Evolutionary conservation across 148 eudicot genomes (phyloP).

Genomic region (Chenopodium suecicum): DNA sequence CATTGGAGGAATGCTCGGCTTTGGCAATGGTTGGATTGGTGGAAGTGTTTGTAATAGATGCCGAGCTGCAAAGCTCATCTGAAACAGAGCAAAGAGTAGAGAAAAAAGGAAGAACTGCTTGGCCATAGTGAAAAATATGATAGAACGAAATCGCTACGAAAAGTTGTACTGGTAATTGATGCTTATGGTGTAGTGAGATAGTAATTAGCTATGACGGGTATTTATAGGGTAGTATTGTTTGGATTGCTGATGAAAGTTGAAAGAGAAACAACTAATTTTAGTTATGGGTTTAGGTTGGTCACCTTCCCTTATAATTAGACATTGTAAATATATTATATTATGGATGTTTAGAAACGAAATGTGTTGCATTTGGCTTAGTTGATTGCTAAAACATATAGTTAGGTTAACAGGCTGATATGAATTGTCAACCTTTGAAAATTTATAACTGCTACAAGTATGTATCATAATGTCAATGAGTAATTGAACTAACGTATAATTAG

Average conservation of each 20-base stretch:
- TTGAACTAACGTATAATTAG: background rate
- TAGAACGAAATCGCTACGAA: background rate
- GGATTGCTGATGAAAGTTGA: background rate
- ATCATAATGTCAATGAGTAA: background rate
- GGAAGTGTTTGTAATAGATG: constrained; percentile 11
- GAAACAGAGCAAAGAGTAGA: background rate
- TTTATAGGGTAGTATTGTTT: background rate
- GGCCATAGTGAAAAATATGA: background rate
- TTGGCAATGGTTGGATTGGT: background rate
- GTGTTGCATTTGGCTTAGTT: background rate
- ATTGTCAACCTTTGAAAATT: background rate
- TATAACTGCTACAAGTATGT: too few species aligned
- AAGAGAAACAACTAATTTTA: background rate
- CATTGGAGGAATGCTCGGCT: constrained; percentile 1
- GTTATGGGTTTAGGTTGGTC: constrained; percentile 2
- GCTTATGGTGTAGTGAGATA: background rate
- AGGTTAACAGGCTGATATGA: background rate
- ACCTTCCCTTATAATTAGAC: background rate
- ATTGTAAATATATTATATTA: background rate
- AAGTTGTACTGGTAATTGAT: background rate
- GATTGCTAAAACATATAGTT: background rate
- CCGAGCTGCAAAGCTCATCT: constrained; percentile 12
- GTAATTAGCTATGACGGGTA: background rate
- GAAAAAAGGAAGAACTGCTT: background rate
- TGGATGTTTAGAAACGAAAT: background rate